Evolutionary conservation across 495 filamentous ascomycete species (phyloP).

Genomic region (Daldinia grandis): DNA sequence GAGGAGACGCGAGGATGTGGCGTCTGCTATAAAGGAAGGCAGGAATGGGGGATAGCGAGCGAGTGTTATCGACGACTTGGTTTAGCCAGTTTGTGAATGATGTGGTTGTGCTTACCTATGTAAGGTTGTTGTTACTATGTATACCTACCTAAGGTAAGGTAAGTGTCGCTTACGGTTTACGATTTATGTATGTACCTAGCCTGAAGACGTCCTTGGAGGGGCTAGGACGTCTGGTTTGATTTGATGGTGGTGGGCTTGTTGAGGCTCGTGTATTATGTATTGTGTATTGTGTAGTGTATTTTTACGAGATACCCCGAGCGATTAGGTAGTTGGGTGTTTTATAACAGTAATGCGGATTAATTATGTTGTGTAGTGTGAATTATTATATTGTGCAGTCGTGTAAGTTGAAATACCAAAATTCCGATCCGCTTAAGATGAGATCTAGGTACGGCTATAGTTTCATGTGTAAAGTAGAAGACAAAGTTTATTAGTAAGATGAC

Average conservation of each 20-base stretch:
- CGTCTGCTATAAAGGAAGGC: not conserved
- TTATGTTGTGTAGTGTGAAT: too few relatives aligned
- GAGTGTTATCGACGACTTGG: not conserved
- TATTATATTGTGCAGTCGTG: too few relatives aligned
- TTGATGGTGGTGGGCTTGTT: not conserved
- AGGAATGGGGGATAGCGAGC: not conserved
- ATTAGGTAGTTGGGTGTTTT: not conserved
- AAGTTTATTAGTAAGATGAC: not conserved
- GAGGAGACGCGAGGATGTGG: slow-evolving; percentile 12
- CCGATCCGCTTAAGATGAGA: not conserved
- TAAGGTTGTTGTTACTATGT: not conserved
- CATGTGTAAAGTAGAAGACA: not conserved
- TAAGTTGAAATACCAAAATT: not conserved
- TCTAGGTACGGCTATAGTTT: not conserved
- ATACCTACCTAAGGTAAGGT: not conserved
- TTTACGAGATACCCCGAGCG: not conserved
- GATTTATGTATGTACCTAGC: not conserved
- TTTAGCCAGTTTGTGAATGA: not conserved
- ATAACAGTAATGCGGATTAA: too few relatives aligned
- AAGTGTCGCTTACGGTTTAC: not conserved
- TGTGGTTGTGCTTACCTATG: not conserved
- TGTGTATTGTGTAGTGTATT: not conserved
- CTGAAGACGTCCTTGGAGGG: not conserved
- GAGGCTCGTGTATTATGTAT: not conserved
- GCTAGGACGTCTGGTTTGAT: not conserved